A percentile compares a stretch with the other conserved stretches of the same genome.
Evolutionary conservation across 441 rosid species (phyloP).

Genomic region (Aquilaria agallochum): DNA sequence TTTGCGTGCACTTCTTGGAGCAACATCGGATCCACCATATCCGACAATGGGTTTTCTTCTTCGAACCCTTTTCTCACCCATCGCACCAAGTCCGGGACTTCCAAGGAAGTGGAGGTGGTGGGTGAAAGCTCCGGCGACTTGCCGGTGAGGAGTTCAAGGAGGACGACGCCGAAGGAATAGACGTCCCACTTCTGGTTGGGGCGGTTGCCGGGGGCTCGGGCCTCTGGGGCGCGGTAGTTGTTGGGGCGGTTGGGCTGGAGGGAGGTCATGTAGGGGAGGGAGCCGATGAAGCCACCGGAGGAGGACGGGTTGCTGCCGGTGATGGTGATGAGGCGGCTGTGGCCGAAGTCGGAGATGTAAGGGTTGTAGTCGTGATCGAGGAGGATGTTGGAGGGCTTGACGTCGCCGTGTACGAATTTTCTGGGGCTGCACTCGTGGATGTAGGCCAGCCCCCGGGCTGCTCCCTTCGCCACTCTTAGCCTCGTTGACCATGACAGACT

Average conservation of each 20-base stretch:
- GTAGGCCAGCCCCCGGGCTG: conserved; percentile 89
- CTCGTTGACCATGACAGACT: conserved; percentile 88
- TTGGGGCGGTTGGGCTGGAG: conserved; percentile 56
- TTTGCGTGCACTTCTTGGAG: conserved; percentile 93
- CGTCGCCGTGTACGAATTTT: conserved; percentile 78
- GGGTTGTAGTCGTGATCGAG: conserved; percentile 71
- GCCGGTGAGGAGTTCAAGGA: conserved; percentile 82
- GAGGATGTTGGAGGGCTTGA: conserved; percentile 90
- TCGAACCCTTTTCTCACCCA: conserved; percentile 91
- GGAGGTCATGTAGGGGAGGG: conserved; percentile 64
- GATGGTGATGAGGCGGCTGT: conserved; percentile 63
- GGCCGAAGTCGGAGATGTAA: conserved; percentile 78
- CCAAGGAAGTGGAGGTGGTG: conserved; percentile 52
- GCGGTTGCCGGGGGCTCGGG: conserved; percentile 49
- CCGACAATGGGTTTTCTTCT: conserved; percentile 76
- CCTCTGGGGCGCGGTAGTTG: conserved; percentile 80
- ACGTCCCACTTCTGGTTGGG: conserved; percentile 85
- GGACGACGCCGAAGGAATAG: conserved; percentile 78
- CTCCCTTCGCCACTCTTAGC: conserved; percentile 75
- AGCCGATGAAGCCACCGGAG: conserved; percentile 76
- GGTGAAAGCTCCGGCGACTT: conserved; percentile 82
- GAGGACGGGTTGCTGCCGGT: conserved; percentile 62
- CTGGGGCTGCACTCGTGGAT: conserved; percentile 97
- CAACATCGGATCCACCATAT: conserved; percentile 80
- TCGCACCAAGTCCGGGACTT: conserved; percentile 75